Evolutionary conservation across 2,329 filamentous ascomycete genomes (phyloP), one percentile per base, ranked within the genome.

Genomic region (Lomentospora prolificans): DNA sequence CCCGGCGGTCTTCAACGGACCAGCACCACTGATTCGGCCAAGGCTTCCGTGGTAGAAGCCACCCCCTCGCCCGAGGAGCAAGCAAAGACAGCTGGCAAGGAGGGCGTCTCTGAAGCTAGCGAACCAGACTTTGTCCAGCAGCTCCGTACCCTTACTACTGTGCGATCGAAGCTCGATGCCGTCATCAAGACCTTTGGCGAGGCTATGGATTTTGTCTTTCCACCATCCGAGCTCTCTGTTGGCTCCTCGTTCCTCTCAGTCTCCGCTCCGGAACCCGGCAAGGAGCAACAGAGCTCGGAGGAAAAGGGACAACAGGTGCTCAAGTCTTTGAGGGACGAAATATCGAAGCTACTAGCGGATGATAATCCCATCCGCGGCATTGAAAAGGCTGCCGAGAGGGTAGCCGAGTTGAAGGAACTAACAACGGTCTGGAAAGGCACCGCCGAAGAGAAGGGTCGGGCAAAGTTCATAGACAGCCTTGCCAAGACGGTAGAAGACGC

Each of bases 131-230:
- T 86, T 68, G 86, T 96, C 60, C 79, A 80, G 53, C 86, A 90
- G 61, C 77, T 99, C 56, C 87, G 89, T 62, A 95, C 87, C 12
- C 77, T 99, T 36, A 89, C 87, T 3, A 79, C 87, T 44, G 90
- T 97, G 27, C 87, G 91, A 53, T 74, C 82, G 1, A 86, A 90
- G n/a, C 79, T 99, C 14, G 91, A 97, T 61, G 80, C 84, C 1
- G 91, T 97, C 24, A 90, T 97, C 64, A 87, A 89, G 68, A 87
- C 86, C 1, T 99, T 99, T 68, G 92, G 91, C 41, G 87, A 95
- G 63, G 92, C 94, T 30, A 96, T 97, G 89, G 87, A 95, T 63
- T 97, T 95, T 79, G 87, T 89, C 1, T 83, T 96, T 52, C 89
- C 92, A 1, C 91, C 92, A 0, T 95, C 89, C 0, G 90, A 96